Base-by-base conservation (phyloP, 257 asterid genomes). In the Hygrophila difformis region DNA sequence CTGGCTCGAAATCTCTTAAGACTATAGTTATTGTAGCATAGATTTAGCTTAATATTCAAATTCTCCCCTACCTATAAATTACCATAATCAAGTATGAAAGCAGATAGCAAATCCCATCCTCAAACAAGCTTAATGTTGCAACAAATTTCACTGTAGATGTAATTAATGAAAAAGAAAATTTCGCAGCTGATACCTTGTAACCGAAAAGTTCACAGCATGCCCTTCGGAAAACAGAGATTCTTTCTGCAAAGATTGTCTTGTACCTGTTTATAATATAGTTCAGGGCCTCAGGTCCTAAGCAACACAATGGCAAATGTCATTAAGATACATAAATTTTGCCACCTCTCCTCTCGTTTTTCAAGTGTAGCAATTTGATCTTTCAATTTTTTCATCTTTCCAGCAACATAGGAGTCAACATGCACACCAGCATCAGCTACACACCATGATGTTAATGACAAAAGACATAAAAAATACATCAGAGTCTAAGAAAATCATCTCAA, bases 201-300 rank as follows among this genome's bases (percentile, higher is more conserved):
- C 96, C 98, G 62, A 89, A 89, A 54, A 85, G 96, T 59, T 82
- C 98, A 64, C 96, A 85, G 77, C 98, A 89, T 17, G 98, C 98
- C 65, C 93, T 80, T 70, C 98, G 74, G 64, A 89, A 89, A 53
- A 89, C 98, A 48, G 98, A 85, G 55, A 89, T 89, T 71, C 93
- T 67, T 61, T 89, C 98, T 1, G 96, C 96, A 70, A 89, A 89
- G 51, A 85, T 96, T 20, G 94, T 70, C 82, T 77, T 85, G 79
- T 89, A 85, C 65, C 98, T 89, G 87, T 58, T 47, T 29, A 59
- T 39, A 42, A 50, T 36, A 41, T 5, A 2, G 44, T 18, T 36
- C 36, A 23, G 23, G 56, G 2, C 26, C 70, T 63, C 63, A 46
- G 70, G 57, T 65, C 45, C n/a, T 43, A 35, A 61, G 49, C 24